A percentile compares a stretch with the other conserved stretches of the same genome.
Evolutionary conservation across 352 stramenopile genomes (phyloP).

Genomic region (Phytopythium cucurbitacearum): DNA sequence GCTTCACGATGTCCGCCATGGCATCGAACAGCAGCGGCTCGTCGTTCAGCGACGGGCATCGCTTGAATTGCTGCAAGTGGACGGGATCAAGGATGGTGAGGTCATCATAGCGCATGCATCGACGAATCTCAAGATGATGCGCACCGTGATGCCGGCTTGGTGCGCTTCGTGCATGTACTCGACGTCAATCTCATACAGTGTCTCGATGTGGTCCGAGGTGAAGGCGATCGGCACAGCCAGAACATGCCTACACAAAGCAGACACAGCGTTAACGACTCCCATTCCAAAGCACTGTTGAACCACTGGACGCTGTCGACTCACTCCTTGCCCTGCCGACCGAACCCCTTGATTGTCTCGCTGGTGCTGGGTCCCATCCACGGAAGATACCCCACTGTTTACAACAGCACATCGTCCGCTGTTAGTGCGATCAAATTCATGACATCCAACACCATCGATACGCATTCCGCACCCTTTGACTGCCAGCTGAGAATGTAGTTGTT

Average conservation of each 20-base stretch:
- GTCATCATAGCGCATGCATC: too few relatives aligned
- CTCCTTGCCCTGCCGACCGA: conserved; percentile 92
- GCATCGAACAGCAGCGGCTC: conserved; percentile 92
- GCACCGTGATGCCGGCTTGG: conserved; percentile 89
- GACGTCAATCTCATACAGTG: conserved; percentile 99
- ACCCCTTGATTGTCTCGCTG: conserved; percentile 91
- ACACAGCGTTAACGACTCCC: neutral
- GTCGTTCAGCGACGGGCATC: conserved; percentile 96
- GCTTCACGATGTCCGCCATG: conserved; percentile 95
- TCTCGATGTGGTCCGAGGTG: conserved; percentile 99
- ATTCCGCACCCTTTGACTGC: conserved; percentile 86
- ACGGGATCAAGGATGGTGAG: neutral
- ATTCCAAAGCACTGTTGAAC: neutral
- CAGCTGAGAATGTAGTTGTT: conserved; percentile 92
- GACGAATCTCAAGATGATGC: neutral
- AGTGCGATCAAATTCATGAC: neutral
- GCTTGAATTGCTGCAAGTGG: conserved; percentile 80
- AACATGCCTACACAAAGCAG: conserved; percentile 61
- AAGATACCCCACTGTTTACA: conserved; percentile 90
- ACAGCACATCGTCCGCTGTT: neutral
- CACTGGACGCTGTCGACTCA: conserved; percentile 17
- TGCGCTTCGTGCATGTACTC: conserved; percentile 97
- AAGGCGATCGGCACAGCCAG: conserved; percentile 98
- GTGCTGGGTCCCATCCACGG: conserved; percentile 98
- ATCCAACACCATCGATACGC: neutral